Percentiles rank a stretch among this genome's conserved stretches.
Evolutionary conservation across 1,284 basidiomycete genomes (phyloP).

Genomic region (Marasmius tenuissimus): DNA sequence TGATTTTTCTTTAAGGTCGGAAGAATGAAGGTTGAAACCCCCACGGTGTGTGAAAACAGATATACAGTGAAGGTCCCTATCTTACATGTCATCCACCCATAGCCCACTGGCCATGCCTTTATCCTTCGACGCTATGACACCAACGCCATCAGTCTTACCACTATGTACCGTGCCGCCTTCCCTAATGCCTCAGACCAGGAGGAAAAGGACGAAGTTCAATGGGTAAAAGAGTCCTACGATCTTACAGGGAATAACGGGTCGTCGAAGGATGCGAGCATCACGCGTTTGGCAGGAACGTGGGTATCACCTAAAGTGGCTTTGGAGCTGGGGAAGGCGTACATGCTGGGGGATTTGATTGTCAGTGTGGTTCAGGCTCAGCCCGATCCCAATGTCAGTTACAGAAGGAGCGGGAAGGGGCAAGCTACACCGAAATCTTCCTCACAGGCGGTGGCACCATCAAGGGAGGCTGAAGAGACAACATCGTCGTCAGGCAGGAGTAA

Average conservation of each 20-base stretch:
- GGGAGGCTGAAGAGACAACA: constrained; percentile 23
- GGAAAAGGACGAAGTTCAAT: constrained; percentile 83
- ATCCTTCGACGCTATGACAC: constrained; percentile 96
- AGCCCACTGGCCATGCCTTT: constrained; percentile 85
- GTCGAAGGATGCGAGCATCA: constrained; percentile 53
- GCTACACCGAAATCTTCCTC: constrained; percentile 25
- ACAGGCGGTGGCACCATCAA: constrained; percentile 20
- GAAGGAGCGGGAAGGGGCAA: constrained; percentile 50
- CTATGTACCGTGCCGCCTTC: constrained; percentile 98
- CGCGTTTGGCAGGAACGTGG: constrained; percentile 91
- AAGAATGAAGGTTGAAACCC: constrained; percentile 83
- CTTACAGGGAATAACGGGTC: constrained; percentile 82
- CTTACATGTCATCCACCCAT: constrained; percentile 19
- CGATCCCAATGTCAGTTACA: constrained; percentile 75
- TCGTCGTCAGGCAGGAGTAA: constrained; percentile 25
- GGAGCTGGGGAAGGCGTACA: constrained; percentile 65
- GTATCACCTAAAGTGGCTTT: constrained; percentile 74
- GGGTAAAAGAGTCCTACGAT: constrained; percentile 84
- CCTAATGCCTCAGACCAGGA: constrained; percentile 80
- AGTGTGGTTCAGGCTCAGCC: constrained; percentile 75
- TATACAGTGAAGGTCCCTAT: constrained; percentile 4
- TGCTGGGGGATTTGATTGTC: constrained; percentile 58
- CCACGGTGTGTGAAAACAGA: constrained; percentile 61
- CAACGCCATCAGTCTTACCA: constrained; percentile 91
- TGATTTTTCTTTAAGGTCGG: constrained; percentile 58